phyloP scores from a whole-genome alignment of 352 stramenopile genomes.

The Globisporangium orthogonon region DNA sequence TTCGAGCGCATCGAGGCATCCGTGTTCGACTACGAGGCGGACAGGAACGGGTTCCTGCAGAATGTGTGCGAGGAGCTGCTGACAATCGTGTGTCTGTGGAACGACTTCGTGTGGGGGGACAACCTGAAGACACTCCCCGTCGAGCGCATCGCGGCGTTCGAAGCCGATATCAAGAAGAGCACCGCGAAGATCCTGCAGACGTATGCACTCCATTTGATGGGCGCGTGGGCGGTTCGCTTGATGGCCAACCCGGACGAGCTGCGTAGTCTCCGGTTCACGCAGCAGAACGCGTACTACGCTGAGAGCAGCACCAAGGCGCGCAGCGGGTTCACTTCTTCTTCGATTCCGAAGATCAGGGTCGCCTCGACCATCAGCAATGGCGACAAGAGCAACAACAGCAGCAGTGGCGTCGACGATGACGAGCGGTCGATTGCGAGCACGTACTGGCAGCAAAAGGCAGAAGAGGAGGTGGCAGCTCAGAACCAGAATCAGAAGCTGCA shows the following conservation, averaged over 20 bases:
- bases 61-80: slow-evolving; percentile 71
- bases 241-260: slow-evolving; percentile 39
- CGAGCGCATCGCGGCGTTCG: slow-evolving; percentile 52
- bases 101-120: slow-evolving; percentile 72
- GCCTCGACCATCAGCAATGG: background rate
- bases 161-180: slow-evolving; percentile 46
- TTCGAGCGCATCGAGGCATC: slow-evolving; percentile 33
- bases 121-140: slow-evolving; percentile 35
- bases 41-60: slow-evolving; percentile 47
- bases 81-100: slow-evolving; percentile 70
- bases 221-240: slow-evolving; percentile 43
- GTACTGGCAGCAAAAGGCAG: slow-evolving; percentile 41
- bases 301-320: slow-evolving; percentile 27
- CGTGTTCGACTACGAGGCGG: slow-evolving; percentile 61
- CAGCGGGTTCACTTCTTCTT: slow-evolving; percentile 4
- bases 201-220: slow-evolving; percentile 49
- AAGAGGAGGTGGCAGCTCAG: background rate
- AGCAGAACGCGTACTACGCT: slow-evolving; percentile 70
- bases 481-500: slow-evolving; percentile 4
- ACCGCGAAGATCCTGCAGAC: slow-evolving; percentile 58
- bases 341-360: background rate
- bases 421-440: slow-evolving; percentile 24
- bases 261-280: slow-evolving; percentile 46
- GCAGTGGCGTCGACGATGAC: slow-evolving; percentile 3
- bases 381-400: slow-evolving; percentile 5